Base-by-base conservation (phyloP, 2,329 filamentous ascomycete species). In the Botryosphaeria agaves region DNA sequence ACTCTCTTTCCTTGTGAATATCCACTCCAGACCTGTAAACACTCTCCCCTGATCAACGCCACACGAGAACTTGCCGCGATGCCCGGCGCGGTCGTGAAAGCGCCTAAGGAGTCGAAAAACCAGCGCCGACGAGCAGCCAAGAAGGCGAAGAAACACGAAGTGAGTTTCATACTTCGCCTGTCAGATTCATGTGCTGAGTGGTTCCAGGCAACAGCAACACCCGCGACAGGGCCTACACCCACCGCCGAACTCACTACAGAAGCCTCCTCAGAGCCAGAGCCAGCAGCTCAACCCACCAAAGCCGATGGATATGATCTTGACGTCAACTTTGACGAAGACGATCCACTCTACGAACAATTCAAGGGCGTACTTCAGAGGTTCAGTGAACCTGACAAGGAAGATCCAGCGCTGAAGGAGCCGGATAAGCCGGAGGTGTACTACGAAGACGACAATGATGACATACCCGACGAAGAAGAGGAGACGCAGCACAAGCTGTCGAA, bases 111-210 rank as follows among this genome's bases (percentile, higher is more conserved):
- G 62, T 84, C 78, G 52, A 95, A 94, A 64, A 94, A 94, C 57
- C 83, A 92, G 58, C 76, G 85, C 63, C 72, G 84, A 53, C 75
- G 87, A 53, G 80, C 83, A 29, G 85, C 87, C 64, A 93, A 89
- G 70, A 94, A 93, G 74, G 79, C 83, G 45, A 72, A 82, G 50
- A 91, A 91, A 61, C 74, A 74, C 46, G 56, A 70, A 41, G 59
- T 68, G 52, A 60, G 51, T 39, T 30, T 29, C 20, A 7, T 27
- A 23, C 15, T 12, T 6, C 14, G 28, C 17, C 8, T 19, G n/a
- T n/a, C n/a, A n/a, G n/a, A n/a, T n/a, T n/a, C n/a, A 7, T 18
- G 3, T 31, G 28, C 34, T 36, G 26, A 55, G 33, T 35, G 28
- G 16, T 26, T 18, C 29, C 36, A 53, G 53, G 54, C 55, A 40